Conservation (phyloP, 2,329 filamentous ascomycete species). For the Beauveria asiatica region DNA sequence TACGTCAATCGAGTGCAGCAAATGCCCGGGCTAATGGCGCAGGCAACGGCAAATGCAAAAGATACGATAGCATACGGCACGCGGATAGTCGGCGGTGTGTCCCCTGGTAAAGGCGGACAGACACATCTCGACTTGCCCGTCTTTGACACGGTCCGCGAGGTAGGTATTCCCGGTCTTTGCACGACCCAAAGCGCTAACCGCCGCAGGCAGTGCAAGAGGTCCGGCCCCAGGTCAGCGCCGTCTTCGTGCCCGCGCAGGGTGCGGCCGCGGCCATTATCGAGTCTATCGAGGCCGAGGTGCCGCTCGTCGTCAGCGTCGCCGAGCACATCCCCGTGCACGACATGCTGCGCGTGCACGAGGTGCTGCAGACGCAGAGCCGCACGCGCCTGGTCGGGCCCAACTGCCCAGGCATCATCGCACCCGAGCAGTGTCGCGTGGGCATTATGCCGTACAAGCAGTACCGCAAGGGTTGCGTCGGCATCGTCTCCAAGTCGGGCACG, state of each 20-base stretch:
- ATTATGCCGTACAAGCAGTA: constrained; percentile 35
- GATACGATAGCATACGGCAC: constrained; percentile 32
- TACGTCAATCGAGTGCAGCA: constrained; percentile 13
- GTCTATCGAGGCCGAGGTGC: constrained; percentile 69
- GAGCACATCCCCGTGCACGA: constrained; percentile 75
- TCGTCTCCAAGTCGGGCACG: constrained; percentile 74
- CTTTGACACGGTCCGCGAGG: constrained; percentile 26
- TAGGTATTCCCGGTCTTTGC: constrained; percentile 8
- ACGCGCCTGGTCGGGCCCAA: constrained; percentile 73
- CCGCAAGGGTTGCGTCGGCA: constrained; percentile 56
- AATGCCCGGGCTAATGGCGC: background rate
- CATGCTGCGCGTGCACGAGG: constrained; percentile 60
- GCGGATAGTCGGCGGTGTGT: constrained; percentile 29
- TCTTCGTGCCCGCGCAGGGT: constrained; percentile 63
- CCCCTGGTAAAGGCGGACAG: constrained; percentile 26
- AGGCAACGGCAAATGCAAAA: constrained; percentile 30
- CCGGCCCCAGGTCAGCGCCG: constrained; percentile 57
- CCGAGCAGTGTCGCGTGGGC: constrained; percentile 50
- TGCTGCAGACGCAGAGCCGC: constrained; percentile 61
- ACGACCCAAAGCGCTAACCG: background rate
- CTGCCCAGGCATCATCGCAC: constrained; percentile 70
- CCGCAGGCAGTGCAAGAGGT: constrained; percentile 25
- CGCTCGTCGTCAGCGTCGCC: constrained; percentile 68
- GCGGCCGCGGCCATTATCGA: constrained; percentile 63
- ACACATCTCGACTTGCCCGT: constrained; percentile 28